Evolutionary conservation across 371 early-diverging fungal genomes (phyloP).

Genomic region (Neoconidiobolus thromboides): DNA sequence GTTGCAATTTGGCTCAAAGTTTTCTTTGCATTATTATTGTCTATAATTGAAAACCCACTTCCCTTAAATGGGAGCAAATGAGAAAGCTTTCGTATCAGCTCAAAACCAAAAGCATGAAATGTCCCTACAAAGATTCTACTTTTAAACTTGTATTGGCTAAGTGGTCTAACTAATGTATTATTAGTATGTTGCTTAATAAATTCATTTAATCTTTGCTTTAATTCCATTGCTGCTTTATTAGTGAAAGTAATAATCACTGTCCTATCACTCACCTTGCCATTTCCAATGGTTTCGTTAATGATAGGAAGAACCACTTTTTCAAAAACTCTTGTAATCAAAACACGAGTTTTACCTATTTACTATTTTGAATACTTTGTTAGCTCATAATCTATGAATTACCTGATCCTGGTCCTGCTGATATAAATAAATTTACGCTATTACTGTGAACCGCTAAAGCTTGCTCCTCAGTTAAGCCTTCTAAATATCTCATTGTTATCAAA

Average conservation of each 20-base stretch:
- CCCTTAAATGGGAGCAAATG: no score
- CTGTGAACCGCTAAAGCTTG: background rate
- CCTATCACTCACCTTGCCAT: background rate
- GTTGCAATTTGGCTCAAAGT: no score
- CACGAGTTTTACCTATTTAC: conserved; percentile 1
- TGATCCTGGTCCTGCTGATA: conserved; percentile 3
- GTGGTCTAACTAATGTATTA: background rate
- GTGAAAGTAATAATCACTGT: background rate
- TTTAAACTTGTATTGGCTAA: background rate
- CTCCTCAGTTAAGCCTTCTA: background rate
- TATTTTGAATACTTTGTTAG: background rate
- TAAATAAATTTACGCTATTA: background rate
- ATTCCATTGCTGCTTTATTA: conserved; percentile 2
- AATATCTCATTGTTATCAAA: no score
- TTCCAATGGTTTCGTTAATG: no score
- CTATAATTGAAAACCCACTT: no score
- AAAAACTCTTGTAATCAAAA: background rate
- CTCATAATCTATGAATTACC: background rate
- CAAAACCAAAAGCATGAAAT: background rate
- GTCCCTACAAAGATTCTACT: background rate
- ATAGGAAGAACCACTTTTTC: background rate
- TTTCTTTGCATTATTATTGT: no score
- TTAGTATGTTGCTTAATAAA: background rate
- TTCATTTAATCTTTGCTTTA: background rate
- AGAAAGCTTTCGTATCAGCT: background rate